Conservation (phyloP, 768 basidiomycete species). For the Cystofilobasidium macerans region DNA sequence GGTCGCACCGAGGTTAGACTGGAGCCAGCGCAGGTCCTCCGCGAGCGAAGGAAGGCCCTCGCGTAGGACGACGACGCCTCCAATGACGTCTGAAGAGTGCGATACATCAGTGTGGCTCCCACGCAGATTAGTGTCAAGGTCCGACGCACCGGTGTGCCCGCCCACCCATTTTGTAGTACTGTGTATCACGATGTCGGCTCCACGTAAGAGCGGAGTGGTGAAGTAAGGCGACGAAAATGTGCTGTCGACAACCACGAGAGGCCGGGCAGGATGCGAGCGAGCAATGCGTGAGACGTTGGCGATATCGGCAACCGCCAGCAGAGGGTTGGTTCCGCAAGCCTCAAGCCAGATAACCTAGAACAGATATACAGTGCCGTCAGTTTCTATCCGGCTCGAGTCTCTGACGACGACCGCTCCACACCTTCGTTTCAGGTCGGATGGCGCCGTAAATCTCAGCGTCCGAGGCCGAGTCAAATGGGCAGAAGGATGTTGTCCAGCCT, state of each 20-base stretch:
- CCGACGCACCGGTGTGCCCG: conserved; percentile 49
- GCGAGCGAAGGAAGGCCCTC: conserved; percentile 44
- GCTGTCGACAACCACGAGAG: conserved; percentile 82
- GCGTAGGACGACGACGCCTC: conserved; percentile 64
- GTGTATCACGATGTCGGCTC: conserved; percentile 75
- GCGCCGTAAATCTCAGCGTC: conserved; percentile 57
- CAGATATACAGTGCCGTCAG: no score
- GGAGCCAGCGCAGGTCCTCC: conserved; percentile 65
- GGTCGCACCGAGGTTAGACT: conserved; percentile 49
- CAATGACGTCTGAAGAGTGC: conserved; percentile 67
- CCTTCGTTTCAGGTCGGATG: conserved; percentile 69
- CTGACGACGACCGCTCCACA: no score
- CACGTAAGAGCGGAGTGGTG: conserved; percentile 59
- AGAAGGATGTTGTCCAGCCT: conserved; percentile 59
- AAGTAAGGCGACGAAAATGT: conserved; percentile 91
- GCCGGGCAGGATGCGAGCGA: conserved; percentile 46
- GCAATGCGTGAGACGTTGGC: conserved; percentile 56
- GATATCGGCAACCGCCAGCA: conserved; percentile 75
- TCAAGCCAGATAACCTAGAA: conserved; percentile 84
- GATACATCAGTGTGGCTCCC: background rate
- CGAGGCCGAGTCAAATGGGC: conserved; percentile 63
- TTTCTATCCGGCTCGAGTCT: no score
- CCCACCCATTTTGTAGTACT: conserved; percentile 72
- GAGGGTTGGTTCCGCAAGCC: conserved; percentile 89
- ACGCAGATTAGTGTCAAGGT: background rate